Base-by-base conservation (phyloP, 1,284 basidiomycete species). In the Cryptococcus jaspeensis region DNA sequence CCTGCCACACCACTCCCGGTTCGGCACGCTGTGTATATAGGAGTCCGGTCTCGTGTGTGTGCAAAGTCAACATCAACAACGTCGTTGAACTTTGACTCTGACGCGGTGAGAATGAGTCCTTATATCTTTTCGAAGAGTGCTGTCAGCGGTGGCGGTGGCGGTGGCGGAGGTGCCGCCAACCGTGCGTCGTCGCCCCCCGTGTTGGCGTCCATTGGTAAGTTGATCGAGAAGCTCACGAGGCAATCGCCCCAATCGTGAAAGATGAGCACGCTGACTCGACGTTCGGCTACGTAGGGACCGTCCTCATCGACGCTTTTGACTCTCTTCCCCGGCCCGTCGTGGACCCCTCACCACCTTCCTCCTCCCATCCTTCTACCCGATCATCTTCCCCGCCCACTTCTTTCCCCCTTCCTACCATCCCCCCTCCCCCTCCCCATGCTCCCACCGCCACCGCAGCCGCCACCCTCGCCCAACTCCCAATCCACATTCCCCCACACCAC, bases 271-370 rank as follows among this genome's bases (percentile, higher is more conserved):
- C n/a, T n/a, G n/a, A n/a, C 18, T 46, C 16, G 13, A 12, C n/a
- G n/a, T 22, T 44, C 23, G n/a, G n/a, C 39, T 20, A 43, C 12
- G 15, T 32, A 71, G 69, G 71, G 7, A 66, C 71, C 2, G 68
- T 71, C 46, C 55, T 72, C 32, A 67, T 72, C 50, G 71, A 72
- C 53, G 62, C 62, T 11, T 72, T 72, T 53, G 67, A 67, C 35
- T 55, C 52, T 13, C 59, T 63, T 8, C 62, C 70, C 13, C 53
- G 53, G 3, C 62, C 63, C 0, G 44, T 50, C 13, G 18, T 60
- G 28, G 62, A 62, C 22, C 42, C 52, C 32, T 49, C 52, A 16
- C 39, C 44, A 35, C 50, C n/a, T 41, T 25, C 16, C 15, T 35
- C 35, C 23, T 44, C 53, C 16, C 42, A 25, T 22, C n/a, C 50